Conservation (phyloP, 805 yeast species). For the Wickerhamomyces rabaulensis region DNA sequence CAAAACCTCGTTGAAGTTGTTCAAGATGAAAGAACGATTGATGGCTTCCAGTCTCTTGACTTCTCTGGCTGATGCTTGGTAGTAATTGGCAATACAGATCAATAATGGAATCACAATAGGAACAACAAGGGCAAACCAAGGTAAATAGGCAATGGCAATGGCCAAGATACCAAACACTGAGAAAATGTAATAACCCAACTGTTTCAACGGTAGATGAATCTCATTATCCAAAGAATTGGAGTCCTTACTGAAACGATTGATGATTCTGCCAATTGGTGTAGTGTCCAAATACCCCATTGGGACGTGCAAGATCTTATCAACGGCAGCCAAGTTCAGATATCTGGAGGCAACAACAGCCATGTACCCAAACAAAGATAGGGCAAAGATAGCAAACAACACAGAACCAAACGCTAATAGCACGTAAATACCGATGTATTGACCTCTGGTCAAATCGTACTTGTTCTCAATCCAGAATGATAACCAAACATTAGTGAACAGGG, state of each 20-base stretch:
- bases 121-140: constrained; percentile 61
- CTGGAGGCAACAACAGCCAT: constrained; percentile 11
- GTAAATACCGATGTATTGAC: constrained; percentile 61
- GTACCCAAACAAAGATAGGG: constrained; percentile 26
- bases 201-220: constrained; percentile 49
- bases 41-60: constrained; percentile 72
- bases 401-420: constrained; percentile 50
- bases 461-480: constrained; percentile 66
- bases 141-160: constrained; percentile 61
- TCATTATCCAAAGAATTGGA: constrained; percentile 78
- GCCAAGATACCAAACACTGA: constrained; percentile 51
- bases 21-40: constrained; percentile 61
- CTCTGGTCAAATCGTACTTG: constrained; percentile 41
- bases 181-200: too few species aligned
- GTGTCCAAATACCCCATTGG: constrained; percentile 81
- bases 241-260: constrained; percentile 79
- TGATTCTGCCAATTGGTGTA: constrained; percentile 77
- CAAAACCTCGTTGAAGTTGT: constrained; percentile 64
- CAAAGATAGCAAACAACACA: constrained; percentile 34
- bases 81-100: constrained; percentile 41
- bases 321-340: constrained; percentile 39
- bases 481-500: constrained; percentile 67
- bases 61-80: constrained; percentile 70
- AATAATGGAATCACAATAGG: constrained; percentile 36
- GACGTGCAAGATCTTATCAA: constrained; percentile 52